Evolutionary conservation across 169 alveolate species (phyloP), one percentile per base, ranked within the genome.

Genomic region (Neospora caninum): DNA sequence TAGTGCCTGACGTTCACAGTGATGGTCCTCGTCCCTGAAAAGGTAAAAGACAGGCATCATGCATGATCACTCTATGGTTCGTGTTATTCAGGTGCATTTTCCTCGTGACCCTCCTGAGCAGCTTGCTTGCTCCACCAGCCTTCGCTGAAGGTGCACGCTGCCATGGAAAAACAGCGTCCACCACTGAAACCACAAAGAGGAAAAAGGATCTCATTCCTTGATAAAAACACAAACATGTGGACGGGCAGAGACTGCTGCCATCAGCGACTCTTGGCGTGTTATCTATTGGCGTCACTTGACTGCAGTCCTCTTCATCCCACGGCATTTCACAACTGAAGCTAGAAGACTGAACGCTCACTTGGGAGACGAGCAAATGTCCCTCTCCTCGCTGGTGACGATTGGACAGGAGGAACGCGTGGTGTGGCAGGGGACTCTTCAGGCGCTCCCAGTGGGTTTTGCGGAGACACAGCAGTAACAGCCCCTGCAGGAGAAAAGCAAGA

Each of bases 1-100:
- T 6, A 82, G 64, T 82, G 89, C 69, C 89, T 22, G n/a, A 82
- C 89, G 69, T 36, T 38, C 43, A 82, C 89, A 16, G 34, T 82
- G 25, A 82, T 31, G 25, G 89, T 41, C 89, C 39, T 10, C 2
- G 84, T 22, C 84, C 84, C 84, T 73, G 84, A 16, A 22, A 31
- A 36, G 27, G 38, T 4, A 34, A 41, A 36, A 4, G 43, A n/a
- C 39, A n/a, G 25, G 20, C 42, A 73, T 73, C 42, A 36, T 0
- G 27, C 31, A 29, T 20, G 41, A 20, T 6, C 2, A n/a, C n/a
- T n/a, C n/a, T n/a, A 69, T 29, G 36, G 13, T 29, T 69, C 41
- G 80, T 29, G 36, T 29, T n/a, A 4, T 6, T n/a, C 80, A 4
- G 41, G 80, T 49, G 58, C 58, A 4, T 49, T 69, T 69, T 69